Percentiles rank a stretch among this genome's conserved stretches.
These are phyloP conservation scores for Sordariomycetes sp. DNA, from an alignment of 2,329 filamentous ascomycete species.

Conservation along the genomic window DNA sequence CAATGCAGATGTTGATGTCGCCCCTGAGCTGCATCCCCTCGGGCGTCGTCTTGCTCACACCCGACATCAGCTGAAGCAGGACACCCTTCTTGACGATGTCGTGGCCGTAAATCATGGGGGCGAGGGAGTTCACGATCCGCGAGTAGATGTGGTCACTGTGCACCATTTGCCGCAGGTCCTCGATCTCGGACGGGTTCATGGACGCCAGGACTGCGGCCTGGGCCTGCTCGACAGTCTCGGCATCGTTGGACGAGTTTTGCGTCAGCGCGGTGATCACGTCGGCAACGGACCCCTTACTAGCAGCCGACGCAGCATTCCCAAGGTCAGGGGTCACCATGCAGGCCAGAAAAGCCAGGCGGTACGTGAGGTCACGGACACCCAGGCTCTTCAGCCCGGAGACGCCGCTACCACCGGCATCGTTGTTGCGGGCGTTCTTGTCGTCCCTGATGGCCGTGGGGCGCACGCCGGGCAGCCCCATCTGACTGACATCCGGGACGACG, in stretches of 20 bases:
- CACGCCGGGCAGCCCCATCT: slow-evolving; percentile 80
- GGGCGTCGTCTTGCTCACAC: slow-evolving; percentile 80
- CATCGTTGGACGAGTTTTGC: slow-evolving; percentile 29
- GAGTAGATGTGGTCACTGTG: slow-evolving; percentile 94
- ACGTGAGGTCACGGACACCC: slow-evolving; percentile 90
- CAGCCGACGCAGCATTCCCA: slow-evolving; percentile 57
- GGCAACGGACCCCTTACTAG: slow-evolving; percentile 42
- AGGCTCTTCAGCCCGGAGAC: slow-evolving; percentile 83
- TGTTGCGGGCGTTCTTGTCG: slow-evolving; percentile 62
- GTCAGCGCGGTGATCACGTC: slow-evolving; percentile 83
- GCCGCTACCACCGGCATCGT: slow-evolving; percentile 73
- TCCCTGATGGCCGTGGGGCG: slow-evolving; percentile 77
- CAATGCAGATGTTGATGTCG: slow-evolving; percentile 97
- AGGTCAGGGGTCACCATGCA: slow-evolving; percentile 93
- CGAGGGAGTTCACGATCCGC: slow-evolving; percentile 83
- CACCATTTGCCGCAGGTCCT: slow-evolving; percentile 86
- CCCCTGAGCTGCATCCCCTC: slow-evolving; percentile 94
- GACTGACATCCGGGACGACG: slow-evolving; percentile 92
- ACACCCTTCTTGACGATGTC: slow-evolving; percentile 97
- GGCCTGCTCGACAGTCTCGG: slow-evolving; percentile 68
- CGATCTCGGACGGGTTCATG: slow-evolving; percentile 76
- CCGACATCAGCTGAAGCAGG: slow-evolving; percentile 88
- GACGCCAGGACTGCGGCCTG: slow-evolving; percentile 81
- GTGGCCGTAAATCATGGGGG: slow-evolving; percentile 95
- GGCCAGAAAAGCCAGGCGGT: slow-evolving; percentile 89